Evolutionary conservation across 441 rosid species (phyloP).

Genomic region (Euphorbia celastroides): DNA sequence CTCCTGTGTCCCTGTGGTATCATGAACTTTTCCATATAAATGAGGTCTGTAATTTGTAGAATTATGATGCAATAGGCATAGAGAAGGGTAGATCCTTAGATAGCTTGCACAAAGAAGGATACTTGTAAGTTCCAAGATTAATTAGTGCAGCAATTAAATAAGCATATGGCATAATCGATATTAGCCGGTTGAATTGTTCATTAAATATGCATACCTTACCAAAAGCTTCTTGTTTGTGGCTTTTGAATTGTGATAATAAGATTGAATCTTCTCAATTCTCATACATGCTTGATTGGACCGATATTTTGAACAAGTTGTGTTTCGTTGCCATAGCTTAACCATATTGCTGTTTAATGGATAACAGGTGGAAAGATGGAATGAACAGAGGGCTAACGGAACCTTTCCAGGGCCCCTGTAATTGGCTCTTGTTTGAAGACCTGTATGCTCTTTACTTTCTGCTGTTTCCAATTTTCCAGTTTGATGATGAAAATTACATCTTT

Average conservation of each 20-base stretch:
- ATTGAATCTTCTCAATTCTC: not conserved
- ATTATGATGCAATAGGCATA: not conserved
- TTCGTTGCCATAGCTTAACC: not conserved
- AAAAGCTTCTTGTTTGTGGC: not conserved
- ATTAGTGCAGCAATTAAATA: not conserved
- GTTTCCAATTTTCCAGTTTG: slow-evolving; percentile 16
- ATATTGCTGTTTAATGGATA: slow-evolving; percentile 1
- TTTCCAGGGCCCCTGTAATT: slow-evolving; percentile 90
- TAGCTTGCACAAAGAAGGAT: not conserved
- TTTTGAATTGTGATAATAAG: not conserved
- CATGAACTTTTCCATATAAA: not conserved
- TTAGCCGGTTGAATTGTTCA: not conserved
- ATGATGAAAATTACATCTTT: slow-evolving; percentile 21
- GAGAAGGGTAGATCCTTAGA: not conserved
- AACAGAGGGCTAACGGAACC: slow-evolving; percentile 96
- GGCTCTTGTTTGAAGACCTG: slow-evolving; percentile 16
- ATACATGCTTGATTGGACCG: not conserved
- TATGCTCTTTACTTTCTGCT: slow-evolving; percentile 12
- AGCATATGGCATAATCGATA: not conserved
- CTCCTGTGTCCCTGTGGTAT: not conserved
- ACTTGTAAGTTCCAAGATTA: not conserved
- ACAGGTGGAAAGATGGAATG: slow-evolving; percentile 88
- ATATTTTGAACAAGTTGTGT: not conserved
- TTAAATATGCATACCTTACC: not conserved
- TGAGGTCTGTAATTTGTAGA: not conserved